These are phyloP conservation scores for Pseudocercospora eumusae DNA, from an alignment of 2,329 filamentous ascomycete species.

Conservation along the genomic window DNA sequence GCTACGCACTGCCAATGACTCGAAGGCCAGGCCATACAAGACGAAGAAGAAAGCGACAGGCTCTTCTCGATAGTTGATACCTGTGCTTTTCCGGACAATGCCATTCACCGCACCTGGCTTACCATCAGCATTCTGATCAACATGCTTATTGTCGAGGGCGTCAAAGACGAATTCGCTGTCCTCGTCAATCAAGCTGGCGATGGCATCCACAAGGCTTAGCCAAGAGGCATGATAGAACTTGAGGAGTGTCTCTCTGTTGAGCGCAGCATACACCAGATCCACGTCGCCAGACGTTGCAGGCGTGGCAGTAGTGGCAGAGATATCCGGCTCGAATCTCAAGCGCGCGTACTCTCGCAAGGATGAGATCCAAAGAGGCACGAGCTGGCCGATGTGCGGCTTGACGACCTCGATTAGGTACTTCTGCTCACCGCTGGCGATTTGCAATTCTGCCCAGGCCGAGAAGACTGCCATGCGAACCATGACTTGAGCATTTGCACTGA, in stretches of 20 bases:
- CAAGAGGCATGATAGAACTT: slow-evolving; percentile 97
- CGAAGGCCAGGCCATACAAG: slow-evolving; percentile 92
- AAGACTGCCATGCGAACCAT: slow-evolving; percentile 99
- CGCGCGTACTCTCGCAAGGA: slow-evolving; percentile 92
- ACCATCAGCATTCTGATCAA: slow-evolving; percentile 24
- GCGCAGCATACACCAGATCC: slow-evolving; percentile 89
- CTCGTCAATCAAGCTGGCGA: slow-evolving; percentile 94
- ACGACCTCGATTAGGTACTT: slow-evolving; percentile 85
- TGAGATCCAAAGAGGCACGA: slow-evolving; percentile 92
- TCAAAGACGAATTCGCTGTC: slow-evolving; percentile 98
- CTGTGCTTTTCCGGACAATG: slow-evolving; percentile 61
- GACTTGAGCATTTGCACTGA: slow-evolving; percentile 93
- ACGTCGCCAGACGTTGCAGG: slow-evolving; percentile 71
- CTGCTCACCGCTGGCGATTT: slow-evolving; percentile 92
- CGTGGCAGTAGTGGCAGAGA: slow-evolving; percentile 83
- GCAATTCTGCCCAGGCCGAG: slow-evolving; percentile 94
- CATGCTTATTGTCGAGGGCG: slow-evolving; percentile 80
- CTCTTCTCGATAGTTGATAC: slow-evolving; percentile 97
- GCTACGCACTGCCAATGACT: slow-evolving; percentile 83
- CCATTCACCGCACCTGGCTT: slow-evolving; percentile 22
- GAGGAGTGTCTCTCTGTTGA: slow-evolving; percentile 90
- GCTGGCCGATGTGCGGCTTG: slow-evolving; percentile 81
- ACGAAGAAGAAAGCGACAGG: slow-evolving; percentile 99
- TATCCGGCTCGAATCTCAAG: slow-evolving; percentile 92
- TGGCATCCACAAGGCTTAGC: slow-evolving; percentile 95